These are phyloP conservation scores for Trichaptum fuscoviolaceum DNA, from an alignment of 768 basidiomycete species.

Conservation along the genomic window DNA sequence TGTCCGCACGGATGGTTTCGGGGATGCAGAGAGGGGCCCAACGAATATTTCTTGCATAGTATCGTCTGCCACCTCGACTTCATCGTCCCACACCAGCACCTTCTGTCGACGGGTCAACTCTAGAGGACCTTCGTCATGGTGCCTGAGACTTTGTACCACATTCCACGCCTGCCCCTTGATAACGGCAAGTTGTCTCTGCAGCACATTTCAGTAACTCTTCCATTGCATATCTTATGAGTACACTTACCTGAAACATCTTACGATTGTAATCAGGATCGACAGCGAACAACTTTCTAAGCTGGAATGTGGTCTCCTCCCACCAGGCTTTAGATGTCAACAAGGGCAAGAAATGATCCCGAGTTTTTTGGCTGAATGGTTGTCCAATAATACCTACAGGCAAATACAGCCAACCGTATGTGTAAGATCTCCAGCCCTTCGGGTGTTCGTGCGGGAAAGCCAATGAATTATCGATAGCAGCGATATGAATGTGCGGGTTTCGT, in stretches of 20 bases:
- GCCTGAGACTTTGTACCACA: conserved; percentile 77
- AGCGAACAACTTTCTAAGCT: conserved; percentile 70
- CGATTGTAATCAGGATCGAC: conserved; percentile 85
- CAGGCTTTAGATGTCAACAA: conserved; percentile 77
- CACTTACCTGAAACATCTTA: conserved; percentile 76
- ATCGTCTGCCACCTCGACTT: conserved; percentile 63
- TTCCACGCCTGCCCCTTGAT: conserved; percentile 94
- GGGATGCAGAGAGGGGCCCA: conserved; percentile 38
- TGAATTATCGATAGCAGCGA: conserved; percentile 92
- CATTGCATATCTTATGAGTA: conserved; percentile 5
- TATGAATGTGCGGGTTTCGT: conserved; percentile 76
- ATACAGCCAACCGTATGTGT: conserved; percentile 86
- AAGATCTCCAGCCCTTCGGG: conserved; percentile 70
- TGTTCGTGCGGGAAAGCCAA: conserved; percentile 90
- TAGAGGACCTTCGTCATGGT: conserved; percentile 71
- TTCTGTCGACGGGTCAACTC: conserved; percentile 82
- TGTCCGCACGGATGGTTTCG: conserved; percentile 55
- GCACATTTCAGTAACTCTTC: conserved; percentile 7
- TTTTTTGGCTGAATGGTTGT: conserved; percentile 78
- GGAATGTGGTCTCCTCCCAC: conserved; percentile 86
- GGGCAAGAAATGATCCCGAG: conserved; percentile 76
- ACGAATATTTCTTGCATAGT: conserved; percentile 27
- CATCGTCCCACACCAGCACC: conserved; percentile 83
- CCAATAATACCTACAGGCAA: conserved; percentile 83
- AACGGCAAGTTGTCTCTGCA: conserved; percentile 80